These are phyloP conservation scores for Malus fusca DNA, from an alignment of 306 rosid species.

Conservation along the genomic window DNA sequence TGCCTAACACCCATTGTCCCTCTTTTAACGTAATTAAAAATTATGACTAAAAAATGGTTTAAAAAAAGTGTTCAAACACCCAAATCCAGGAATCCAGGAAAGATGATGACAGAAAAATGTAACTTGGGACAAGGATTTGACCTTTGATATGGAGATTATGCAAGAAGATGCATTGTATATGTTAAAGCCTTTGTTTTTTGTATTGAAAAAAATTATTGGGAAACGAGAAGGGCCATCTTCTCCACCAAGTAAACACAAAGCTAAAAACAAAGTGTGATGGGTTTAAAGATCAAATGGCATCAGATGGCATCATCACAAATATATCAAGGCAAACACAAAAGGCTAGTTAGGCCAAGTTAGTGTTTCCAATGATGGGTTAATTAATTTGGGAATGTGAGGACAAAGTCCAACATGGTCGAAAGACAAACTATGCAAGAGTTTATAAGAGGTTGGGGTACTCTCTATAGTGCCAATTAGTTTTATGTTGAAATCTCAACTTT, in stretches of 20 bases:
- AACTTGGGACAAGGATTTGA: slow-evolving; percentile 25
- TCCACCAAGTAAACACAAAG: slow-evolving; percentile 55
- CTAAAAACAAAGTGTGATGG: slow-evolving; percentile 23
- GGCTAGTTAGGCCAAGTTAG: slow-evolving; percentile 18
- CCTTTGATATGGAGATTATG: slow-evolving; percentile 20
- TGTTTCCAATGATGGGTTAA: slow-evolving; percentile 20
- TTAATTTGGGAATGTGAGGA: not conserved
- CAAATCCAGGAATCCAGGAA: slow-evolving; percentile 29
- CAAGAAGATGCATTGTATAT: slow-evolving; percentile 4
- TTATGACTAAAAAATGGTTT: not conserved
- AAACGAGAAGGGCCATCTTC: slow-evolving; percentile 19
- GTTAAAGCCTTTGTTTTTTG: not conserved
- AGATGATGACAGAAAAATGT: slow-evolving; percentile 17
- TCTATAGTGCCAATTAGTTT: too few relatives aligned
- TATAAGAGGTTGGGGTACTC: too few relatives aligned
- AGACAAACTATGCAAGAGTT: too few relatives aligned
- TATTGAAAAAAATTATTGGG: slow-evolving; percentile 19
- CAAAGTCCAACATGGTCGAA: too few relatives aligned
- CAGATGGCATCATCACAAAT: slow-evolving; percentile 1
- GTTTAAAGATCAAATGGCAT: slow-evolving; percentile 6
- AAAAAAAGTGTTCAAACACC: slow-evolving; percentile 8
- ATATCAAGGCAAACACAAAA: slow-evolving; percentile 7
- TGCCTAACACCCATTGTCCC: slow-evolving; percentile 2
- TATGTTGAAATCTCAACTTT: too few relatives aligned
- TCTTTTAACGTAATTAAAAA: not conserved